Evolutionary conservation across 2,329 filamentous ascomycete genomes (phyloP), one percentile per base, ranked within the genome.

Genomic region (Xylaria sp.): DNA sequence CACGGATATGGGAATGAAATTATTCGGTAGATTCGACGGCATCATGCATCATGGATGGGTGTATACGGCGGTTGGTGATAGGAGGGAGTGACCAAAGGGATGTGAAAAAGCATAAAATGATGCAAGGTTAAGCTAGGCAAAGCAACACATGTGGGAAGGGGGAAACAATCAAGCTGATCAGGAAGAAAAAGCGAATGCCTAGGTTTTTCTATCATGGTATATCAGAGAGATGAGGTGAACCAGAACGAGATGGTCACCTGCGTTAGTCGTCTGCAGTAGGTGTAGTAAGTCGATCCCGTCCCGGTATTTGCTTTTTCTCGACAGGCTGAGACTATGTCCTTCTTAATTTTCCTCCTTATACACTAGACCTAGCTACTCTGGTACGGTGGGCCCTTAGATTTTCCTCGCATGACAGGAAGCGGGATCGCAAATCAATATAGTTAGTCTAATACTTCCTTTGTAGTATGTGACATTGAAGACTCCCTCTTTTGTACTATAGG

Each of bases 41-140:
- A 78, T 75, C 68, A 73, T 79, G 77, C 77, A 79, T 78, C 72
- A 72, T 75, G 73, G 73, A 73, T 58, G 71, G 74, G 71, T 69
- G 61, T 69, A 65, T 65, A 66, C 63, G 58, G 64, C 64, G 60
- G 42, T 59, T 60, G 60, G 70, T 72, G 62, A 57, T 65, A 61
- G 60, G 54, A 69, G 47, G 63, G 57, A 63, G 58, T 63, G 47
- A 40, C 60, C 29, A 65, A 57, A 67, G 67, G 64, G 60, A 57
- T 60, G 65, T 65, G 63, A 51, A 40, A 44, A 63, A 62, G 27
- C 23, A 64, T 66, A 47, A 40, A 59, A 50, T 54, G 37, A 63
- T 51, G 29, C 48, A 54, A 69, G 65, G 27, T 53, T 48, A 53
- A 37, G 27, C 40, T 32, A 37, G 55, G 58, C 61, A 60, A 64